A percentile compares a stretch with the other conserved stretches of the same genome.
phyloP scores from a whole-genome alignment of 106 monocot genomes.

The Acanthochlamys bracteata region DNA sequence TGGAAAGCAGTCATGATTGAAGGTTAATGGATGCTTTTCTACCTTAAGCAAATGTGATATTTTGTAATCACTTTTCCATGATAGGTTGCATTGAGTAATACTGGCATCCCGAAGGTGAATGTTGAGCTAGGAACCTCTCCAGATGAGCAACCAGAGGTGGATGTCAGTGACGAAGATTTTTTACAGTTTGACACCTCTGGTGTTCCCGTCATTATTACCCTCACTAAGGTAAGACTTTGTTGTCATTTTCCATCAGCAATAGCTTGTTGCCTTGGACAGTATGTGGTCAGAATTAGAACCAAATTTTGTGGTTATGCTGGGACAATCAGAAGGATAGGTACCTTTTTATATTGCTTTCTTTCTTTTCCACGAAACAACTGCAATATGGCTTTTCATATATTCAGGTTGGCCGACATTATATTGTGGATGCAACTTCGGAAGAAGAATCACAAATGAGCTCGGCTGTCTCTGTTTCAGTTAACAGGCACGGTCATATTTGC shows the following conservation, averaged over 20 bases:
- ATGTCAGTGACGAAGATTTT: conserved; percentile 84
- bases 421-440: conserved; percentile 88
- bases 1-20: too few species aligned
- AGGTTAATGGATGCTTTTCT: conserved; percentile 14
- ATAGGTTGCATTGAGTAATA: conserved; percentile 84
- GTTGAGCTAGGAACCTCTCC: conserved; percentile 43
- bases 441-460: conserved; percentile 98
- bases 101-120: conserved; percentile 79
- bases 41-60: background rate
- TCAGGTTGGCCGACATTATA: conserved; percentile 81
- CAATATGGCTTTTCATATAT: background rate
- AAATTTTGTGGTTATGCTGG: background rate
- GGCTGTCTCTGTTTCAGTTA: conserved; percentile 81
- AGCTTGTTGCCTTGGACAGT: background rate
- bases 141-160: conserved; percentile 78
- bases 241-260: background rate
- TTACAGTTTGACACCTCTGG: conserved; percentile 87
- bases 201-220: conserved; percentile 71
- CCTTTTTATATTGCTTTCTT: background rate
- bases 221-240: conserved; percentile 45
- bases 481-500: conserved; percentile 69
- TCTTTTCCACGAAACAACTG: background rate
- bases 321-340: background rate
- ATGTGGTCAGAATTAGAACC: background rate
- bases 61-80: background rate